These are phyloP conservation scores for Camelina hispida DNA, from an alignment of 345 rosid species.

Conservation along the genomic window DNA sequence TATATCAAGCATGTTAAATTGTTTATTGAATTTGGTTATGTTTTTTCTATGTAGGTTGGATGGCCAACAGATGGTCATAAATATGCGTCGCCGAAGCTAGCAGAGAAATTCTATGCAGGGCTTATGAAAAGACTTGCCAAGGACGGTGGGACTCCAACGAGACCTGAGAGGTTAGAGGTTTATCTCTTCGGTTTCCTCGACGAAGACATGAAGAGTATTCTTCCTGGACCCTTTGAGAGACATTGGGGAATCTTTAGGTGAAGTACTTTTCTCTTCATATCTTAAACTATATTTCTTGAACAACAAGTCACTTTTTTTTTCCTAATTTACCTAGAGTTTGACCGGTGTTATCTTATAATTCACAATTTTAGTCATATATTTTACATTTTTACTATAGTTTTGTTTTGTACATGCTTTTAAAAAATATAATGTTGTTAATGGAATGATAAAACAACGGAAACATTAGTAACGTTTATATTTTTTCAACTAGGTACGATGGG, in stretches of 20 bases:
- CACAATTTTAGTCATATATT: background rate
- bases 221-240: conserved; percentile 80
- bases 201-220: conserved; percentile 75
- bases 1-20: no score
- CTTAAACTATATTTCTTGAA: conserved; percentile 14
- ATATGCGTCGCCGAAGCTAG: conserved; percentile 46
- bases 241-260: conserved; percentile 85
- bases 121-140: conserved; percentile 59
- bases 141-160: conserved; percentile 66
- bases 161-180: conserved; percentile 59
- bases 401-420: background rate
- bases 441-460: no score
- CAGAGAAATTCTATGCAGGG: conserved; percentile 72
- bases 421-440: background rate
- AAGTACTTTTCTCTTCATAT: background rate
- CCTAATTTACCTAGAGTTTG: background rate
- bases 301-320: background rate
- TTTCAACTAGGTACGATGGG: conserved; percentile 53
- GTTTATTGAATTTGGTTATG: background rate
- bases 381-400: background rate
- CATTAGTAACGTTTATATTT: no score
- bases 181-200: conserved; percentile 75
- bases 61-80: conserved; percentile 86
- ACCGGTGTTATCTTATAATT: background rate
- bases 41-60: conserved; percentile 52